These are phyloP conservation scores for Penicillium cataractarum DNA, from an alignment of 495 filamentous ascomycete species.

Conservation along the genomic window DNA sequence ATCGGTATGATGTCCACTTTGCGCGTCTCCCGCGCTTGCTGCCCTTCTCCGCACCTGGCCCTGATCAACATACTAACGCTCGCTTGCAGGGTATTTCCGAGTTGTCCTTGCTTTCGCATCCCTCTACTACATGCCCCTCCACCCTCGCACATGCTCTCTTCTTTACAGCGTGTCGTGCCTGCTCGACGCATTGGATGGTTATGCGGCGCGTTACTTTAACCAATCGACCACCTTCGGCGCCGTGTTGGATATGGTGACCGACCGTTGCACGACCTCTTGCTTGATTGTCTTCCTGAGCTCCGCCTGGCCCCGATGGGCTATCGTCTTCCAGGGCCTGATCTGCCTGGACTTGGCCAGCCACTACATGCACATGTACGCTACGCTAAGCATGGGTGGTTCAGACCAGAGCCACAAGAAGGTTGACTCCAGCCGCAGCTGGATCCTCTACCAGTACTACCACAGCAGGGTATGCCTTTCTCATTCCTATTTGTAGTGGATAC, in stretches of 20 bases:
- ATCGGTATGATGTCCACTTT: constrained; percentile 66
- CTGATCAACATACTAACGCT: background rate
- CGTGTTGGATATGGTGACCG: constrained; percentile 96
- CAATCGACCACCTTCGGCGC: constrained; percentile 95
- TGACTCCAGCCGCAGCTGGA: constrained; percentile 64
- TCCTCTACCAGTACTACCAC: constrained; percentile 94
- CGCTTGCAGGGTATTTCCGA: constrained; percentile 76
- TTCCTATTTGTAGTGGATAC: background rate
- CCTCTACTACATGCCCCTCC: constrained; percentile 97
- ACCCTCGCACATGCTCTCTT: constrained; percentile 88
- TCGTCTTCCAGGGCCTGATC: constrained; percentile 92
- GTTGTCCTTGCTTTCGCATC: constrained; percentile 88
- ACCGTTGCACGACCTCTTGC: constrained; percentile 93
- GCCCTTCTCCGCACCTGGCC: background rate
- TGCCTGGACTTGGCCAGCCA: constrained; percentile 90
- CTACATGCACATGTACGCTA: constrained; percentile 99
- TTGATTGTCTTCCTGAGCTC: constrained; percentile 90
- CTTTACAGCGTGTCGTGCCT: constrained; percentile 93
- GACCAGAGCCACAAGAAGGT: constrained; percentile 92
- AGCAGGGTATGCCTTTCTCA: constrained; percentile 70
- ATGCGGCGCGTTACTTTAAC: constrained; percentile 82
- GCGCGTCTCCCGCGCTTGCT: background rate
- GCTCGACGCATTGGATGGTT: constrained; percentile 91
- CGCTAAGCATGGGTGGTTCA: constrained; percentile 73
- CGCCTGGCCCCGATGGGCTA: constrained; percentile 88